Evolutionary conservation across 2,329 filamentous ascomycete species (phyloP), one percentile per base, ranked within the genome.

Genomic region (Fusarium penzigii): DNA sequence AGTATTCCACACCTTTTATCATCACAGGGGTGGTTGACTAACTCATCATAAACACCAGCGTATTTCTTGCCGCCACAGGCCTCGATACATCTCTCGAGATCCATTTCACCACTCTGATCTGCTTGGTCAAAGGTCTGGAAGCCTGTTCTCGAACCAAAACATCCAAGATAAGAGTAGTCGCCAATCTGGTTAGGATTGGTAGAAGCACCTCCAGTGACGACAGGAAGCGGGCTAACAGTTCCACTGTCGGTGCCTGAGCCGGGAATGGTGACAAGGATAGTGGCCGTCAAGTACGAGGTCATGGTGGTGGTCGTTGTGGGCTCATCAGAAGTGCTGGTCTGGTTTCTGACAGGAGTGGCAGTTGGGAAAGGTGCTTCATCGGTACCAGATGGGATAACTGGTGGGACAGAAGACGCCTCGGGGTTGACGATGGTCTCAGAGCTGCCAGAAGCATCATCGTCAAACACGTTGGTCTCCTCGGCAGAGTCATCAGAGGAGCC

Each of bases 101-200:
- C 72, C 77, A 79, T 78, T 12, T 65, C 61, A 1, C 55, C 42
- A 10, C 56, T 65, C 5, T 73, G 68, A 0, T 56, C 53, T 1
- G 60, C 57, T 20, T 65, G 47, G 0, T 61, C 46, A 52, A 78
- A 79, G 3, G 69, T 66, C 9, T 60, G 48, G 59, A 74, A 74
- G 48, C 65, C 63, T 16, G 55, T 67, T 47, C 49, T 62, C 2
- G 75, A 76, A 45, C 66, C 67, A 62, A 76, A 78, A 63, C 77
- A 80, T 42, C 73, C 73, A 7, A 75, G 65, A 49, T 70, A 68
- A 1, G 68, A 56, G 44, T 68, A 74, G 25, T 65, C 61, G 41
- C 63, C 62, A 39, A 76, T 64, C 41, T 55, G 62, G 29, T 56
- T 52, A 8, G 72, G 72, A 48, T 75, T 72, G 43, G 57, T 50